Conservation (phyloP, 2,329 filamentous ascomycete genomes). For the Rhynchosporium secalis region DNA sequence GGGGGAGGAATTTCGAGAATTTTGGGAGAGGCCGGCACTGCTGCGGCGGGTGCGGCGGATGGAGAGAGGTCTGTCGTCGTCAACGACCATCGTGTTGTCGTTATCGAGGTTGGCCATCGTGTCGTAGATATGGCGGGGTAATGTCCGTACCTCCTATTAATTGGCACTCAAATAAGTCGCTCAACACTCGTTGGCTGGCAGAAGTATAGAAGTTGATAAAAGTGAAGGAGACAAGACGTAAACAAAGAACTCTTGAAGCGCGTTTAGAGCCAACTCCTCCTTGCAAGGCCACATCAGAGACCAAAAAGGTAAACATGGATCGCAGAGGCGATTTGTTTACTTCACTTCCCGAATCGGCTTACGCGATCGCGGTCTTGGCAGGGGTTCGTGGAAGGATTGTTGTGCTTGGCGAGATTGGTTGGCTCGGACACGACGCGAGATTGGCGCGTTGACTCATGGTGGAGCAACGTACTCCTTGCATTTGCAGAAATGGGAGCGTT, state of each 20-base stretch:
- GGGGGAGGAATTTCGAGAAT: slow-evolving; percentile 11
- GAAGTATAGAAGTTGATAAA: slow-evolving; percentile 10
- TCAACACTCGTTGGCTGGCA: slow-evolving; percentile 21
- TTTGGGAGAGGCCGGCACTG: slow-evolving; percentile 32
- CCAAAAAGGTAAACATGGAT: slow-evolving; percentile 24
- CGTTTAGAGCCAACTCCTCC: not conserved
- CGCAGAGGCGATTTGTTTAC: slow-evolving; percentile 45
- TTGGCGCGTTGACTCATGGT: slow-evolving; percentile 18
- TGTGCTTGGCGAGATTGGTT: slow-evolving; percentile 4
- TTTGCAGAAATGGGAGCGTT: not conserved
- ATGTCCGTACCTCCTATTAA: not conserved
- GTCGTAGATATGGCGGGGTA: slow-evolving; percentile 17
- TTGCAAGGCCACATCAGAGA: slow-evolving; percentile 7
- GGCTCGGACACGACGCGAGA: slow-evolving; percentile 9
- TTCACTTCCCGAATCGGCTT: slow-evolving; percentile 43
- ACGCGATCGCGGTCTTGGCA: slow-evolving; percentile 38
- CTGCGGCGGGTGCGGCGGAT: slow-evolving; percentile 54
- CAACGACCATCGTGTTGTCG: slow-evolving; percentile 39
- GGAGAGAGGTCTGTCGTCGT: slow-evolving; percentile 53
- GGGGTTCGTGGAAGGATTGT: slow-evolving; percentile 1
- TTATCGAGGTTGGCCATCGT: slow-evolving; percentile 32
- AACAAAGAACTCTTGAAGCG: not conserved
- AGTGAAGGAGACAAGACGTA: slow-evolving; percentile 2
- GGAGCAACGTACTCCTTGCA: not conserved
- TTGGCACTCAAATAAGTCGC: slow-evolving; percentile 7